These are phyloP conservation scores for Amoebophrya sp. DNA, from an alignment of 169 alveolate genomes.

Conservation along the genomic window DNA sequence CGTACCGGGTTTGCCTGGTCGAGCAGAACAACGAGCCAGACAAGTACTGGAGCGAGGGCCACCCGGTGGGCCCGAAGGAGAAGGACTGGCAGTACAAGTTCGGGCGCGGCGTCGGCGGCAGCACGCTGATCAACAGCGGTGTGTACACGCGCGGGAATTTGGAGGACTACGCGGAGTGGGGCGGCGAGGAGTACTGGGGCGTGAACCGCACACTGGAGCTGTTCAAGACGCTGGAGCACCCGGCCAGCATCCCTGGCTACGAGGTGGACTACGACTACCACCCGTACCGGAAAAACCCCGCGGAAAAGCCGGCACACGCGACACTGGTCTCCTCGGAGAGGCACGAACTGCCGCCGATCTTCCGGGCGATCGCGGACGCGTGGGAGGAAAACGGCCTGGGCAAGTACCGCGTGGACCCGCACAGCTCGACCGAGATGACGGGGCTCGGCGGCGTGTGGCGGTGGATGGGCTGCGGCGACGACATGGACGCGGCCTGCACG, in stretches of 20 bases:
- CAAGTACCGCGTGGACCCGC: not conserved
- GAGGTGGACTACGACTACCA: not conserved
- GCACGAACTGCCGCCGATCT: not conserved
- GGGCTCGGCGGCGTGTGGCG: not conserved
- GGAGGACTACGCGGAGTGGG: not conserved
- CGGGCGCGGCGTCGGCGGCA: not conserved
- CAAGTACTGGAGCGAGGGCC: not conserved
- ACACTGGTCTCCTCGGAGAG: not conserved
- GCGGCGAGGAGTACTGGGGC: not conserved
- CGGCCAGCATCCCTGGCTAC: not conserved
- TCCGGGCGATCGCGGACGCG: not conserved
- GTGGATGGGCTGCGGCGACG: not conserved
- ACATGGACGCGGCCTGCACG: not conserved
- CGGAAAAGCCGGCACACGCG: not conserved
- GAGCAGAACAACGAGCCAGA: not conserved
- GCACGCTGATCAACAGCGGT: not conserved
- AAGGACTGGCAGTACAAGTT: not conserved
- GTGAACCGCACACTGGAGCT: not conserved
- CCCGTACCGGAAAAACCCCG: not conserved
- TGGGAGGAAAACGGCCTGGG: not conserved
- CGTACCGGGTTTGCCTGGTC: not conserved
- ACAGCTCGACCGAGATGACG: not conserved
- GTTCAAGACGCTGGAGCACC: not conserved
- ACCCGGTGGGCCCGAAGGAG: not conserved
- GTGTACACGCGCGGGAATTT: not conserved